A percentile compares a stretch with the other conserved stretches of the same genome.
Evolutionary conservation across 306 rosid genomes (phyloP).

Genomic region (Rosa lucieae): DNA sequence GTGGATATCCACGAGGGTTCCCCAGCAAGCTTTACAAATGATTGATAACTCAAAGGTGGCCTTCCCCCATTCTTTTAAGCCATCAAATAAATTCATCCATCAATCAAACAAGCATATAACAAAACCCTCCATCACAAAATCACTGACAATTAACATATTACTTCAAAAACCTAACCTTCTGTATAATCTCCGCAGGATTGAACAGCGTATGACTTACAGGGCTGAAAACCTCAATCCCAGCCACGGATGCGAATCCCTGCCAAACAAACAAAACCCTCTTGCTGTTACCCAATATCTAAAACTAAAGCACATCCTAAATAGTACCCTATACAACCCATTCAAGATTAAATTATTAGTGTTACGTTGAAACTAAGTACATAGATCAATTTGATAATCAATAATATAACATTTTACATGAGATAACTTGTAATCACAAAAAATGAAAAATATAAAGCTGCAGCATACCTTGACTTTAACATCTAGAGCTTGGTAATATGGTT

Average conservation of each 20-base stretch:
- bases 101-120: not conserved
- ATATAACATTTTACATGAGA: not conserved
- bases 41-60: conserved; percentile 85
- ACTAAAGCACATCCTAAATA: not conserved
- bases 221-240: conserved; percentile 79
- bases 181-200: conserved; percentile 67
- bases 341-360: no score
- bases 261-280: not conserved
- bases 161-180: conserved; percentile 46
- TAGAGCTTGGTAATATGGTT: conserved; percentile 82
- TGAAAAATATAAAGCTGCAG: not conserved
- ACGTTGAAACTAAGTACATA: not conserved
- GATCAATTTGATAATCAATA: not conserved
- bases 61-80: conserved; percentile 78
- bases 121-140: conserved; percentile 8
- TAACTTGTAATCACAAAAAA: no score
- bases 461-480: conserved; percentile 68
- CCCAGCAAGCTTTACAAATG: conserved; percentile 85
- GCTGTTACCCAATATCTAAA: not conserved
- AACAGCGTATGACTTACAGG: conserved; percentile 93
- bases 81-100: conserved; percentile 29
- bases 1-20: conserved; percentile 46
- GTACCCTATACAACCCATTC: no score
- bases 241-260: conserved; percentile 55
- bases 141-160: not conserved